Percentiles rank a stretch among this genome's conserved stretches.
These are phyloP conservation scores for Solanum megistacrolobum DNA, from an alignment of 257 asterid species.

Conservation along the genomic window DNA sequence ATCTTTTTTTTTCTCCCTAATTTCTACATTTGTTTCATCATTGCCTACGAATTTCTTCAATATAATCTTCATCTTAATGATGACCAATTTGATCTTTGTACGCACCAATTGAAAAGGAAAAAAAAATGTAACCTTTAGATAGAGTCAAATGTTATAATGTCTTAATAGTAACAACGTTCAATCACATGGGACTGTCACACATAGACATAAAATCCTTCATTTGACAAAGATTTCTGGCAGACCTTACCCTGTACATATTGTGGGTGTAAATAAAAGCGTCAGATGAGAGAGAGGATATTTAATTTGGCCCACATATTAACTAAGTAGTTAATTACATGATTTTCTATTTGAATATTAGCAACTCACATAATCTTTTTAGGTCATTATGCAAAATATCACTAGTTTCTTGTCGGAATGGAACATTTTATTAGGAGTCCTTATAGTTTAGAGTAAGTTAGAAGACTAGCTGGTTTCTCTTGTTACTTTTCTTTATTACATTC, in stretches of 20 bases:
- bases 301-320: background rate
- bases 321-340: background rate
- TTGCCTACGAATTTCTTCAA: constrained; percentile 1
- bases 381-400: background rate
- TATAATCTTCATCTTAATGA: background rate
- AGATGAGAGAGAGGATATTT: background rate
- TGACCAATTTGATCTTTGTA: background rate
- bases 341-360: background rate
- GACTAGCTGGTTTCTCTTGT: background rate
- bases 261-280: background rate
- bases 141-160: background rate
- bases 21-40: constrained; percentile 7
- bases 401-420: background rate
- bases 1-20: background rate
- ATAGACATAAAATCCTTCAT: background rate
- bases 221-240: background rate
- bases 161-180: background rate
- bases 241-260: background rate
- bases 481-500: background rate
- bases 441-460: background rate
- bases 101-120: background rate
- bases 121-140: background rate
- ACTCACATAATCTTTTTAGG: background rate
- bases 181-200: background rate
- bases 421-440: background rate